A percentile compares a stretch with the other conserved stretches of the same genome.
Evolutionary conservation across 192 early-diverging fungal species (phyloP).

Genomic region (Backusella morwellensis): DNA sequence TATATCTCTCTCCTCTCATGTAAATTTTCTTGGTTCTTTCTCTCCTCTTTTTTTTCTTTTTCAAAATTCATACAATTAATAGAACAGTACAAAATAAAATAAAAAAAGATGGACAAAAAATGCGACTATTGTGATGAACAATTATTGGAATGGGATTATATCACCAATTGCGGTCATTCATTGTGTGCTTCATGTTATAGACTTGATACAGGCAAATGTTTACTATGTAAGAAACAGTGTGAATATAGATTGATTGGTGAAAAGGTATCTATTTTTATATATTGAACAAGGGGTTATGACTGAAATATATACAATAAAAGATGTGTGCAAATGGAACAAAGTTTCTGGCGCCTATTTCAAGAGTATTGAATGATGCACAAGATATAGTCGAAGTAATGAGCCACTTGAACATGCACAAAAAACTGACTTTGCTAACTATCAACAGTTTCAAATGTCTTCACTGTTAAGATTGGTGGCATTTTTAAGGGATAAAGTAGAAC

Average conservation of each 20-base stretch:
- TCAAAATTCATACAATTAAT: no score
- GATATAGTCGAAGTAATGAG: constrained; percentile 7
- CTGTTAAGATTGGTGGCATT: neutral
- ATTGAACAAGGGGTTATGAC: neutral
- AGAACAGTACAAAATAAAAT: neutral
- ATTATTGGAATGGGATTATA: neutral
- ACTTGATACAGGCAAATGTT: neutral
- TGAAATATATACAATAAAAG: neutral
- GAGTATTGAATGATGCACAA: constrained; percentile 8
- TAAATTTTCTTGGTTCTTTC: neutral
- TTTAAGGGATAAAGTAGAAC: neutral
- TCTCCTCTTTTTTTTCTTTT: neutral
- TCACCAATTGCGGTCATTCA: constrained; percentile 22
- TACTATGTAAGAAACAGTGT: constrained; percentile 19
- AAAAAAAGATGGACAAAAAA: neutral
- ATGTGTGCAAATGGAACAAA: neutral
- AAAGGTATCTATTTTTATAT: neutral
- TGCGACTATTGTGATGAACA: neutral
- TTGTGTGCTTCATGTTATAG: constrained; percentile 10
- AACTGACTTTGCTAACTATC: neutral
- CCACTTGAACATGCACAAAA: no score
- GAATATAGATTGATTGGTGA: constrained; percentile 4
- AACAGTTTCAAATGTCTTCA: constrained; percentile 9
- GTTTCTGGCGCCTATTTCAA: neutral
- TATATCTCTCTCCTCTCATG: neutral